phyloP scores from a whole-genome alignment of 2,329 filamentous ascomycete genomes.

The Fusarium hainanense region DNA sequence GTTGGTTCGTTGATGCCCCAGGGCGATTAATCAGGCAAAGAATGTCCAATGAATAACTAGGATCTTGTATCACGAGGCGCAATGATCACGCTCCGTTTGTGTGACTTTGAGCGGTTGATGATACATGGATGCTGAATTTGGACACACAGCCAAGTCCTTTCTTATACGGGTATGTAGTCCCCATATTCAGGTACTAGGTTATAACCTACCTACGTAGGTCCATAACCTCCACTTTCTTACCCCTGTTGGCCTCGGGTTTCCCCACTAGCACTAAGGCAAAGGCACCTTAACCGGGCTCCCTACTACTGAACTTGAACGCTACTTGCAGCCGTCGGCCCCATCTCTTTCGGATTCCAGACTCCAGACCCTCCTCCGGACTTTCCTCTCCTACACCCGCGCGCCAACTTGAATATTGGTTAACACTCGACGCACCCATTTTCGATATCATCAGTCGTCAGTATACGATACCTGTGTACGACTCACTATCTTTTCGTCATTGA shows the following conservation, averaged over 20 bases:
- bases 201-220: too few species aligned
- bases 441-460: background rate
- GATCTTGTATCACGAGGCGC: background rate
- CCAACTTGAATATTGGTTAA: slow-evolving; percentile 19
- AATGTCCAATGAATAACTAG: background rate
- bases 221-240: slow-evolving; percentile 4
- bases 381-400: slow-evolving; percentile 25
- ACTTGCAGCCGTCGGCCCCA: slow-evolving; percentile 20
- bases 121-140: background rate
- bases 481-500: background rate
- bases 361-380: slow-evolving; percentile 33
- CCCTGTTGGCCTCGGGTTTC: slow-evolving; percentile 15
- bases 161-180: background rate
- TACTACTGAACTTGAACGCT: background rate
- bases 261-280: slow-evolving; percentile 4
- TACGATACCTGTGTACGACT: background rate
- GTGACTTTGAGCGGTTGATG: background rate
- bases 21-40: background rate
- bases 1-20: background rate
- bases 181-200: background rate
- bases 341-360: slow-evolving; percentile 22
- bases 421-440: background rate
- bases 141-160: background rate
- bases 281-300: background rate
- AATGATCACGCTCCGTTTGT: background rate